A percentile compares a stretch with the other conserved stretches of the same genome.
These are phyloP conservation scores for Hyaloscypha bicolor DNA, from an alignment of 495 filamentous ascomycete species.

Conservation along the genomic window DNA sequence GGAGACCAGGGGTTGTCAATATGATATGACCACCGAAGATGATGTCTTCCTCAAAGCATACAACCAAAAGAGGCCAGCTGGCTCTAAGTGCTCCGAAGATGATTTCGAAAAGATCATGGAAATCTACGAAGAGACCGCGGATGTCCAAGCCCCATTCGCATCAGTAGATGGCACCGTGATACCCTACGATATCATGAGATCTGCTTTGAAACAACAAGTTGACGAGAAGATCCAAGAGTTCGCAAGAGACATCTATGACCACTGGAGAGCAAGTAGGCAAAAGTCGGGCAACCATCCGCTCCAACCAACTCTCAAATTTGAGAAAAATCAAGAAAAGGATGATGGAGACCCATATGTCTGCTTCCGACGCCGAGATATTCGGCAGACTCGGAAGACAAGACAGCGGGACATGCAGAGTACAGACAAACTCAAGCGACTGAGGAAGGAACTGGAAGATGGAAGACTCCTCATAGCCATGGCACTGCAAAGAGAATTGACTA, in stretches of 20 bases:
- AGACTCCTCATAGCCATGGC: conserved; percentile 77
- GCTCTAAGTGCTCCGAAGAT: conserved; percentile 75
- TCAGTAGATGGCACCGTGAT: conserved; percentile 85
- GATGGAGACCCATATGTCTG: conserved; percentile 97
- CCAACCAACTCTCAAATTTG: conserved; percentile 83
- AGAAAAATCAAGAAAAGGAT: conserved; percentile 89
- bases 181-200: conserved; percentile 77
- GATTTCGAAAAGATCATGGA: conserved; percentile 94
- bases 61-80: conserved; percentile 71
- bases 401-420: conserved; percentile 90
- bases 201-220: conserved; percentile 72
- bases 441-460: conserved; percentile 89
- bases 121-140: conserved; percentile 86
- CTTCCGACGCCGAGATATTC: conserved; percentile 93
- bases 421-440: conserved; percentile 89
- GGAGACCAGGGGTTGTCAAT: conserved; percentile 79
- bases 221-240: conserved; percentile 66
- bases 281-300: conserved; percentile 66
- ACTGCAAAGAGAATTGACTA: conserved; percentile 74
- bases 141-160: conserved; percentile 81
- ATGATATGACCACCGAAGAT: conserved; percentile 93
- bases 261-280: conserved; percentile 80
- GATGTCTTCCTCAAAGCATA: conserved; percentile 79
- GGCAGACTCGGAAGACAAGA: conserved; percentile 91
- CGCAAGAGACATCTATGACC: conserved; percentile 84